Percentiles rank a stretch among this genome's conserved stretches.
phyloP scores from a whole-genome alignment of 2,329 filamentous ascomycete genomes.

The Fusarium oxysporum region DNA sequence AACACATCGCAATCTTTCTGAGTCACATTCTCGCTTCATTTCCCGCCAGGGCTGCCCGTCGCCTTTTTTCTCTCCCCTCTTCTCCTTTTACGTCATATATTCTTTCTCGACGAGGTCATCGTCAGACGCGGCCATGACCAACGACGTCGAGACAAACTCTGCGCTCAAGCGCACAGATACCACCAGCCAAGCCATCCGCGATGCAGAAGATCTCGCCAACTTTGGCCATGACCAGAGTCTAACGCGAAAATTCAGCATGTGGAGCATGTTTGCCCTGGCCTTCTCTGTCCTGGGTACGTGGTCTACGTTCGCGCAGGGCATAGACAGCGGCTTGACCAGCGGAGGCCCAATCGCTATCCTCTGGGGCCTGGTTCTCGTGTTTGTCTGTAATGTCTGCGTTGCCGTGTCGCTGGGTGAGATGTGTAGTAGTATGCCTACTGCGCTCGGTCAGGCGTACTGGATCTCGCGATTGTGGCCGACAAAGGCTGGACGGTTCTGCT shows the following conservation, averaged over 20 bases:
- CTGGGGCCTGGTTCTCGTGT: constrained; percentile 66
- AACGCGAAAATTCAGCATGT: constrained; percentile 61
- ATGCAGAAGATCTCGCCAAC: constrained; percentile 55
- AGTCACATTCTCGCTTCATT: neutral
- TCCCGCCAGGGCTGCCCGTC: constrained; percentile 36
- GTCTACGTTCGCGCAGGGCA: constrained; percentile 65
- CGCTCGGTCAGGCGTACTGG: constrained; percentile 71
- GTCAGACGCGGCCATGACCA: constrained; percentile 43
- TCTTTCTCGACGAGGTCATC: constrained; percentile 33
- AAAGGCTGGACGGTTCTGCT: constrained; percentile 59
- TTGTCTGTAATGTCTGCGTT: constrained; percentile 64
- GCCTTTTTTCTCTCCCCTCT: constrained; percentile 10
- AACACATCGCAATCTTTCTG: neutral
- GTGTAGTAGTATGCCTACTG: constrained; percentile 69
- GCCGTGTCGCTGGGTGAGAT: constrained; percentile 67
- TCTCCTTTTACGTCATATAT: constrained; percentile 15
- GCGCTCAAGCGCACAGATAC: constrained; percentile 40
- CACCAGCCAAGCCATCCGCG: constrained; percentile 47
- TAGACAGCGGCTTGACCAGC: constrained; percentile 62
- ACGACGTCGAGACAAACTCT: constrained; percentile 41
- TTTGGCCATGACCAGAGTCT: constrained; percentile 56
- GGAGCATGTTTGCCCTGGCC: constrained; percentile 68
- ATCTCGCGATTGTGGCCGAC: constrained; percentile 53
- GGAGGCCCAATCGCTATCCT: constrained; percentile 66
- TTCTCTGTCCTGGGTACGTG: constrained; percentile 70